Conservation (phyloP, 495 filamentous ascomycete species). For the Apiosordaria backusii region DNA sequence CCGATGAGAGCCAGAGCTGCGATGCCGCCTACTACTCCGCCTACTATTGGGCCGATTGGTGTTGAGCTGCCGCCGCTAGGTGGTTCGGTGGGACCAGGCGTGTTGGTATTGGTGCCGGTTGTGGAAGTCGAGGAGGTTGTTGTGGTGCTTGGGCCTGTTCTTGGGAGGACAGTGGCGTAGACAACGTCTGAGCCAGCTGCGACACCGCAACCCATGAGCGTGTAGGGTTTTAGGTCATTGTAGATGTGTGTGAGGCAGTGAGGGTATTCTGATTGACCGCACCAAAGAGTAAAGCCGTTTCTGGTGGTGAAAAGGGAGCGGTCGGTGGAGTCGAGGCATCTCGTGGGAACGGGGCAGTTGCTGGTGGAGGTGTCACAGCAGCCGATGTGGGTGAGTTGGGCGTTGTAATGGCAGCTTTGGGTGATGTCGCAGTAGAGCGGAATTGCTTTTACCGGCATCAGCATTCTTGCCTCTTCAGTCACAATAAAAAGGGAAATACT, state of each 20-base stretch:
- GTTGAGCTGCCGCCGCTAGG: constrained; percentile 5
- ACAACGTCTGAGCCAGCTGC: constrained; percentile 30
- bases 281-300: constrained; percentile 28
- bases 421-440: constrained; percentile 25
- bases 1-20: constrained; percentile 13
- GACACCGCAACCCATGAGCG: constrained; percentile 27
- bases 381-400: constrained; percentile 22
- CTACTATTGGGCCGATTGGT: constrained; percentile 18
- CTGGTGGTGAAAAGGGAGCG: constrained; percentile 16
- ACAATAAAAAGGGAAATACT: background rate
- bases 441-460: background rate
- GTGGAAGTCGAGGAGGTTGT: background rate
- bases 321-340: constrained; percentile 24
- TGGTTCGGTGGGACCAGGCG: background rate
- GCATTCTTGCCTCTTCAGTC: background rate
- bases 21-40: constrained; percentile 18
- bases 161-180: background rate
- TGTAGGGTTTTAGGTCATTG: constrained; percentile 22
- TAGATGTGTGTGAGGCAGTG: constrained; percentile 30
- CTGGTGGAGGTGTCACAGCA: constrained; percentile 26
- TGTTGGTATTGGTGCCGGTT: background rate
- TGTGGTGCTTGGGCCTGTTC: background rate
- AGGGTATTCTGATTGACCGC: constrained; percentile 23
- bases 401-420: constrained; percentile 24
- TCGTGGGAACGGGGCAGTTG: constrained; percentile 23